These are phyloP conservation scores for Chloris gayana DNA, from an alignment of 176 grass and related monocot genomes.

Conservation along the genomic window DNA sequence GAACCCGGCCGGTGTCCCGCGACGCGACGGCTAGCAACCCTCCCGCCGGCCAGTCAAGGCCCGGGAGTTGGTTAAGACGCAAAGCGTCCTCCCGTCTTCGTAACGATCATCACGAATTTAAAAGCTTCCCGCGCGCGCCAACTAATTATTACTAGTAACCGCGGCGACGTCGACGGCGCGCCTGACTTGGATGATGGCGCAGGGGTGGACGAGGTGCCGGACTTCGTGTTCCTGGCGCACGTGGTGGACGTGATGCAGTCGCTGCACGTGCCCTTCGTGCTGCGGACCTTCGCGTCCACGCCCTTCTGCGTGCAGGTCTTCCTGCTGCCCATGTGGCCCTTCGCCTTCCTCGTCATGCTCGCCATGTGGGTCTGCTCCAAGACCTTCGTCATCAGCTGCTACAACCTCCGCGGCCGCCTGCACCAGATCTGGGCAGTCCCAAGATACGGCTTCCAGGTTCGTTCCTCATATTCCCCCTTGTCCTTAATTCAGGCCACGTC, in stretches of 20 bases:
- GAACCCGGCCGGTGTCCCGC: too few relatives aligned
- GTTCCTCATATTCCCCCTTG: not conserved
- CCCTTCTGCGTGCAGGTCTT: slow-evolving; percentile 52
- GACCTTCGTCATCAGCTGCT: slow-evolving; percentile 73
- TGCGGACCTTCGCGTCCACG: slow-evolving; percentile 52
- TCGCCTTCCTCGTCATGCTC: slow-evolving; percentile 62
- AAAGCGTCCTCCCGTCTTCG: not conserved
- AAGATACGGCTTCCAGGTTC: slow-evolving; percentile 74
- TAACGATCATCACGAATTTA: not conserved
- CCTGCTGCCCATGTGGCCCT: slow-evolving; percentile 56
- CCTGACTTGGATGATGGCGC: not conserved
- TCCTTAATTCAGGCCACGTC: too few relatives aligned
- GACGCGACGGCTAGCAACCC: too few relatives aligned
- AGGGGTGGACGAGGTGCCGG: slow-evolving; percentile 67
- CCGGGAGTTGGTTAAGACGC: not conserved
- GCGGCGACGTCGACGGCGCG: too few relatives aligned
- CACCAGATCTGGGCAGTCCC: slow-evolving; percentile 78
- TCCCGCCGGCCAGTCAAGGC: not conserved
- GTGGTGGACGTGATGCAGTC: slow-evolving; percentile 82
- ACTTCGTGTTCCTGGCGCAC: slow-evolving; percentile 90
- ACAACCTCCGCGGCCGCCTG: slow-evolving; percentile 54
- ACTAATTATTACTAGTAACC: too few relatives aligned
- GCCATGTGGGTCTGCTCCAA: slow-evolving; percentile 79
- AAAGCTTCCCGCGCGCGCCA: not conserved
- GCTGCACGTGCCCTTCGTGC: slow-evolving; percentile 65